phyloP scores from a whole-genome alignment of 129 eudicot genomes.

The Escallonia herrerae region DNA sequence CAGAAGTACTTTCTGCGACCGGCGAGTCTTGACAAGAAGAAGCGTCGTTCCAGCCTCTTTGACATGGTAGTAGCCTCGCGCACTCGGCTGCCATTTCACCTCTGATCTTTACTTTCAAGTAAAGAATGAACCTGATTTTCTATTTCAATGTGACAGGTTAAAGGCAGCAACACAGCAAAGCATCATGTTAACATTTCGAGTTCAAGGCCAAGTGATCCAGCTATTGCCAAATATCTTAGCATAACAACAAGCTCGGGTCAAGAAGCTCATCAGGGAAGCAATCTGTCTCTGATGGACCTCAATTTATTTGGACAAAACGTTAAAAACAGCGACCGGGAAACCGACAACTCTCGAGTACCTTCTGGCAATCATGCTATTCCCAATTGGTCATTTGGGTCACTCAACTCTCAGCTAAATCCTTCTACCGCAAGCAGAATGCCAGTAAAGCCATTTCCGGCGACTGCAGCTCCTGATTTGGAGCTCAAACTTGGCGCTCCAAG shows the following conservation, averaged over 20 bases:
- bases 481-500: constrained; percentile 52
- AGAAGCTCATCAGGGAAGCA: constrained; percentile 9
- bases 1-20: constrained; percentile 77
- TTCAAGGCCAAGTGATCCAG: not conserved
- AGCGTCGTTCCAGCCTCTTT: constrained; percentile 75
- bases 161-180: constrained; percentile 12
- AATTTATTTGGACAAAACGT: constrained; percentile 21
- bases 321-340: constrained; percentile 8
- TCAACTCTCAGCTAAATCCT: constrained; percentile 18
- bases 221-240: constrained; percentile 9
- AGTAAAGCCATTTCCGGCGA: constrained; percentile 8
- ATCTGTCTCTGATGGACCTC: constrained; percentile 30
- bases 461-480: constrained; percentile 39
- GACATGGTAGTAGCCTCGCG: constrained; percentile 39
- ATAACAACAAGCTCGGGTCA: constrained; percentile 31
- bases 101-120: no score
- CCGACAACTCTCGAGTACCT: constrained; percentile 9
- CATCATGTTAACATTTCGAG: constrained; percentile 4
- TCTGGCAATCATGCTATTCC: constrained; percentile 15
- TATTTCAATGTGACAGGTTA: constrained; percentile 20
- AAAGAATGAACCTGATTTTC: not conserved
- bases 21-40: constrained; percentile 48
- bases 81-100: not conserved
- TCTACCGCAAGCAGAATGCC: constrained; percentile 11
- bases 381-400: constrained; percentile 24